A percentile compares a stretch with the other conserved stretches of the same genome.
phyloP scores from a whole-genome alignment of 192 early-diverging fungal species.

The Coemansia sp. region DNA sequence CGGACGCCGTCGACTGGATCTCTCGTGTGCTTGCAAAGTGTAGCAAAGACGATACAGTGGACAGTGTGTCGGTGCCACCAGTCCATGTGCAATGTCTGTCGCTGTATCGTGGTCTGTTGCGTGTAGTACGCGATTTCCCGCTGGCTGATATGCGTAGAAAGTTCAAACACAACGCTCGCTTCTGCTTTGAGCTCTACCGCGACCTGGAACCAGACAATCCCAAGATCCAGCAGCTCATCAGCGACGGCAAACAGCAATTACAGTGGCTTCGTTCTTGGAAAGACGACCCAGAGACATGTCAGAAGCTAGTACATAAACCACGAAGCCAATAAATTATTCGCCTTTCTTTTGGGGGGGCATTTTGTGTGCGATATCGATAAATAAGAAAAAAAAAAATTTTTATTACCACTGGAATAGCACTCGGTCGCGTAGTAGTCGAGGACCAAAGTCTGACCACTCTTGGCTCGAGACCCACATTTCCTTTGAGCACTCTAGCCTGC shows the following conservation, averaged over 20 bases:
- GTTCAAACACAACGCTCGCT: slow-evolving; percentile 38
- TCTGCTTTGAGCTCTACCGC: slow-evolving; percentile 50
- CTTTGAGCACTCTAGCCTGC: slow-evolving; percentile 73
- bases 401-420: slow-evolving; percentile 67
- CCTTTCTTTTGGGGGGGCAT: neutral
- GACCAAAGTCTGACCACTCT: slow-evolving; percentile 78
- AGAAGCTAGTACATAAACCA: slow-evolving; percentile 12
- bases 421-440: slow-evolving; percentile 65
- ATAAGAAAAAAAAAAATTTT: slow-evolving; percentile 1
- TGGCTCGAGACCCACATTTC: slow-evolving; percentile 77
- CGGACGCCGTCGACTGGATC: neutral
- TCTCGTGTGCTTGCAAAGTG: neutral
- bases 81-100: slow-evolving; percentile 4
- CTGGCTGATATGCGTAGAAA: slow-evolving; percentile 28
- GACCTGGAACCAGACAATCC: slow-evolving; percentile 19
- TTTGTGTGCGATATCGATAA: neutral
- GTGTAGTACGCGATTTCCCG: slow-evolving; percentile 18
- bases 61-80: neutral
- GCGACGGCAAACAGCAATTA: slow-evolving; percentile 26
- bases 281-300: slow-evolving; percentile 7
- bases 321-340: neutral
- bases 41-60: neutral
- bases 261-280: slow-evolving; percentile 39
- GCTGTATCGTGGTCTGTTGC: slow-evolving; percentile 32
- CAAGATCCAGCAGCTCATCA: slow-evolving; percentile 4